Conservation (phyloP, 1,284 basidiomycete genomes). For the Sparassis latifolia region DNA sequence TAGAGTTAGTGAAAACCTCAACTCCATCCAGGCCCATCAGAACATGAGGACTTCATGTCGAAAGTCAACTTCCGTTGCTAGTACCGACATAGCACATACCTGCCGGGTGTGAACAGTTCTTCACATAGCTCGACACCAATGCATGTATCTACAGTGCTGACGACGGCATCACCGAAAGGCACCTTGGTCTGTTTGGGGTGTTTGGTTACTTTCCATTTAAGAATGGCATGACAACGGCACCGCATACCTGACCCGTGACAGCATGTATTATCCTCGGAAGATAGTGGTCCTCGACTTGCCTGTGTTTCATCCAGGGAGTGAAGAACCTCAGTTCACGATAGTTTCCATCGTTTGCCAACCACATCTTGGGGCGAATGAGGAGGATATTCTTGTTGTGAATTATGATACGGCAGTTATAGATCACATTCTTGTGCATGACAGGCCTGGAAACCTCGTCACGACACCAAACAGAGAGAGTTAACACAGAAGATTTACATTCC, state of each 20-base stretch:
- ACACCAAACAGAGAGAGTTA: background rate
- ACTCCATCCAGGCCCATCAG: constrained; percentile 96
- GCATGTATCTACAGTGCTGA: constrained; percentile 92
- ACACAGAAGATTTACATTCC: constrained; percentile 67
- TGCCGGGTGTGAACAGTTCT: constrained; percentile 94
- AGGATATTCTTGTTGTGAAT: constrained; percentile 83
- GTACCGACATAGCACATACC: constrained; percentile 39
- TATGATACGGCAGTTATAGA: constrained; percentile 94
- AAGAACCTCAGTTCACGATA: constrained; percentile 96
- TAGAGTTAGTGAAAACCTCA: constrained; percentile 98
- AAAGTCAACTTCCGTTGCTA: background rate
- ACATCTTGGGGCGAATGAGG: constrained; percentile 97
- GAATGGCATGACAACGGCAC: background rate
- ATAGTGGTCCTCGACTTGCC: constrained; percentile 84
- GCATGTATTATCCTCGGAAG: constrained; percentile 83
- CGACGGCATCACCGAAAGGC: constrained; percentile 92
- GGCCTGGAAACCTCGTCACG: constrained; percentile 57
- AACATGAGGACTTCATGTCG: constrained; percentile 76
- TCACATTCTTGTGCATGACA: constrained; percentile 92
- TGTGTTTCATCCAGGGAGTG: constrained; percentile 90
- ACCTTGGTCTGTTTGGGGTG: constrained; percentile 58
- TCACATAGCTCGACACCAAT: constrained; percentile 96
- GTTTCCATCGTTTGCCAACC: constrained; percentile 98
- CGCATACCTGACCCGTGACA: constrained; percentile 78
- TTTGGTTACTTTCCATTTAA: background rate